Evolutionary conservation across 495 filamentous ascomycete genomes (phyloP), one percentile per base, ranked within the genome.

Genomic region (Amniculicola lignicola): DNA sequence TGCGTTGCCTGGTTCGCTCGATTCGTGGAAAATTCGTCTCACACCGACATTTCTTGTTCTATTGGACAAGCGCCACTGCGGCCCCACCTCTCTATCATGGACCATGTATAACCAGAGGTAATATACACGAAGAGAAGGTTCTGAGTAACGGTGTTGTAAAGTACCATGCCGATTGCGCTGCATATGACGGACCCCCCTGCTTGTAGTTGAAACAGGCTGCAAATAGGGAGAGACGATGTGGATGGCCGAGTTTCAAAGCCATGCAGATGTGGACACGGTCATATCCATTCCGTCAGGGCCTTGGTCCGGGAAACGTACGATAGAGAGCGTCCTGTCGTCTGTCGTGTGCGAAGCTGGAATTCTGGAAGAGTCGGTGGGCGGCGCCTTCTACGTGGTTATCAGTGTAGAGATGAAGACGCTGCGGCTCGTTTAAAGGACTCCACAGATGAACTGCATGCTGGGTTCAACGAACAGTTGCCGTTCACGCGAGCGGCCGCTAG

Each of bases 1-100:
- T n/a, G n/a, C 29, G 29, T 35, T 35, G 29, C 7, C n/a, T 35
- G n/a, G 9, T 50, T 3, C 44, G 22, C 3, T 50, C 46, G 11
- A 50, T 50, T 50, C 46, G 46, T 38, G 29, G 40, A 40, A 5
- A 24, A 31, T 46, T 28, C n/a, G 24, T 57, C 54, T 57, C 55
- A 51, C 56, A 59, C 56, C 56, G 56, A 59, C 56, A 52, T 46
- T 59, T 53, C 56, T 59, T 47, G 53, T 49, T 53, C 47, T 35
- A 44, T 37, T 36, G n/a, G 29, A 51, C 54, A 57, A 42, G 40
- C 40, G 40, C 49, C 53, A 52, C 11, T 24, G 21, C 48, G 21
- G 45, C 54, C 45, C 54, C 46, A 31, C 28, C 33, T 27, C 29
- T 16, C 46, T 28, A 16, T 38, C 7, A 23, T 40, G 31, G 33